phyloP scores from a whole-genome alignment of 208 protist genomes.

The Leishmania tropica region DNA sequence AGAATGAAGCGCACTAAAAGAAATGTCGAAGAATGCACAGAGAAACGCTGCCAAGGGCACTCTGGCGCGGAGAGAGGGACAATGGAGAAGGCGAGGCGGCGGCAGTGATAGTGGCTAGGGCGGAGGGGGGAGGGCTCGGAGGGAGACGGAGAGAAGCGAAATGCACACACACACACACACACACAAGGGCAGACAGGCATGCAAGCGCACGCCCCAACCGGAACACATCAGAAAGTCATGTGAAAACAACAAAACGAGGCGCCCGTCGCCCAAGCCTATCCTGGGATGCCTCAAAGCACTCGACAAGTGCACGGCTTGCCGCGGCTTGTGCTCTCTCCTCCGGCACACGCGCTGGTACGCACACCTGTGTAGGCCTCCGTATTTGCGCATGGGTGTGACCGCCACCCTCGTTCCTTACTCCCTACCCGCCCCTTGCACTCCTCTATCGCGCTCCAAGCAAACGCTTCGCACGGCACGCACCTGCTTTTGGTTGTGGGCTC shows the following conservation, averaged over 20 bases:
- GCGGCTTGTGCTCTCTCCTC: background rate
- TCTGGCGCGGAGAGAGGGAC: no score
- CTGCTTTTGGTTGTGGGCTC: background rate
- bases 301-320: background rate
- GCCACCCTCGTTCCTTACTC: background rate
- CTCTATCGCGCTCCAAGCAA: background rate
- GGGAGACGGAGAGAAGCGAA: background rate
- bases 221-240: background rate
- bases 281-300: background rate
- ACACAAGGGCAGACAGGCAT: background rate
- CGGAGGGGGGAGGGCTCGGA: background rate
- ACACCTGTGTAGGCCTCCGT: background rate
- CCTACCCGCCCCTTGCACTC: no score
- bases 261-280: background rate
- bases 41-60: background rate
- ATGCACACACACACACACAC: slow-evolving; percentile 2
- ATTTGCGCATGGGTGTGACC: background rate
- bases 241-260: background rate
- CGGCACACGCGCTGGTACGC: background rate
- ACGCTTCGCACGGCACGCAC: background rate
- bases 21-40: background rate
- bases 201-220: background rate
- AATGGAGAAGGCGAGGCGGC: background rate
- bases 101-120: background rate
- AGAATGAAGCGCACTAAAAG: no score